Evolutionary conservation across 192 early-diverging fungal species (phyloP), one percentile per base, ranked within the genome.

Genomic region (Coemansia sp.): DNA sequence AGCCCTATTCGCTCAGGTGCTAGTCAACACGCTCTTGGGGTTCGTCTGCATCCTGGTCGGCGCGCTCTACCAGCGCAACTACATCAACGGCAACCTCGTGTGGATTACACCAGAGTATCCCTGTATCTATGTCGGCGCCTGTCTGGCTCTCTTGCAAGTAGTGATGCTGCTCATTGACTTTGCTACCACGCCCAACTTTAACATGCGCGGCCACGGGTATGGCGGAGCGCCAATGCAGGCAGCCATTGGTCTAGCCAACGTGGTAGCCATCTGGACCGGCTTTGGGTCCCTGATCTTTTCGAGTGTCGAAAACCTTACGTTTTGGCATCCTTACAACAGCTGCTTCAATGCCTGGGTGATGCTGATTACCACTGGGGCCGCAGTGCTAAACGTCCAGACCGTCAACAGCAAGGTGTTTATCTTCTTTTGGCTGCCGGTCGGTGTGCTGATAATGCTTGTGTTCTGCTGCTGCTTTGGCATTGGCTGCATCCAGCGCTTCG

Each of bases 351-450:
- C 77, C 31, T 84, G 82, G 82, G 68, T 68, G 12, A 29, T 74
- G 42, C 68, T 84, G 19, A 74, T 79, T 32, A 79, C 77, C 29
- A 76, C 82, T 8, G 82, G 82, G 25, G 62, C 74, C 6, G 71
- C 77, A 7, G 74, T 70, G 17, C 64, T 76, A 29, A 63, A 66
- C 45, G 65, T 67, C 27, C 25, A 53, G 27, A 84, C 82, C 2
- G 55, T 62, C 39, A 79, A 74, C 64, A 84, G 82, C 70, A 72
- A 76, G 59, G 62, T 79, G 10, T 84, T 84, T 50, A 67, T 79
- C 7, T 74, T 84, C 42, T 84, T 84, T 70, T 84, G 82, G 82
- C 74, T 84, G 27, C 82, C 82, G n/a, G 62, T 78, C 45, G 82
- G 82, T 37, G 39, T 79, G 64, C 69, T 79, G 29, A 48, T 84